Percentiles rank a stretch among this genome's conserved stretches.
These are phyloP conservation scores for Pseudisothecium myosuroides DNA, from an alignment of 225 moss, liverwort and hornwort genomes.

Conservation along the genomic window DNA sequence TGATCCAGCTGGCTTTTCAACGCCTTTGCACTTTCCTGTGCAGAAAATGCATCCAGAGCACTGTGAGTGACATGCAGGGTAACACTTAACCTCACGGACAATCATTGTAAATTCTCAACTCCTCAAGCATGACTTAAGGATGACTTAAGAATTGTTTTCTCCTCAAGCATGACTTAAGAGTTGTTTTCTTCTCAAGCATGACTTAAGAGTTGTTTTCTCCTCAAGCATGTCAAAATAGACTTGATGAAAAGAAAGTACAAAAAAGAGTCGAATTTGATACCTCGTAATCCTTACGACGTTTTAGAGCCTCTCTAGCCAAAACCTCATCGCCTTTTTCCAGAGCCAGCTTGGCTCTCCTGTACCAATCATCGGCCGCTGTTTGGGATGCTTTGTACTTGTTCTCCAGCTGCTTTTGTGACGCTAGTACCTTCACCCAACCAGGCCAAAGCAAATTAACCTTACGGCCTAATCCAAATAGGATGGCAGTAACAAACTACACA, in stretches of 20 bases:
- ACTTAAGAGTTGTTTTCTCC: not conserved
- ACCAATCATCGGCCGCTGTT: constrained; percentile 90
- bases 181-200: not conserved
- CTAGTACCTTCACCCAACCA: constrained; percentile 54
- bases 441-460: not conserved
- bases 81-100: not conserved
- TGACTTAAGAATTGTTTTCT: not conserved
- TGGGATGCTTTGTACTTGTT: constrained; percentile 84
- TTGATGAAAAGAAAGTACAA: not conserved
- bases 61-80: not conserved
- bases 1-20: constrained; percentile 79
- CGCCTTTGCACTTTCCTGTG: constrained; percentile 86
- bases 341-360: constrained; percentile 90
- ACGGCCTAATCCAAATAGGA: not conserved
- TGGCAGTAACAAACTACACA: not conserved
- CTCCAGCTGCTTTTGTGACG: constrained; percentile 95
- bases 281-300: constrained; percentile 94
- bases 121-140: not conserved
- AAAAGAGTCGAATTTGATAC: not conserved
- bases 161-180: not conserved
- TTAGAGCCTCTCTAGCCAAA: constrained; percentile 87
- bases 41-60: not conserved
- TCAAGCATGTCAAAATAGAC: not conserved
- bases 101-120: not conserved
- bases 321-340: constrained; percentile 89